Evolutionary conservation across 2,329 filamentous ascomycete species (phyloP), one percentile per base, ranked within the genome.

Genomic region (Fusarium pininemorale): DNA sequence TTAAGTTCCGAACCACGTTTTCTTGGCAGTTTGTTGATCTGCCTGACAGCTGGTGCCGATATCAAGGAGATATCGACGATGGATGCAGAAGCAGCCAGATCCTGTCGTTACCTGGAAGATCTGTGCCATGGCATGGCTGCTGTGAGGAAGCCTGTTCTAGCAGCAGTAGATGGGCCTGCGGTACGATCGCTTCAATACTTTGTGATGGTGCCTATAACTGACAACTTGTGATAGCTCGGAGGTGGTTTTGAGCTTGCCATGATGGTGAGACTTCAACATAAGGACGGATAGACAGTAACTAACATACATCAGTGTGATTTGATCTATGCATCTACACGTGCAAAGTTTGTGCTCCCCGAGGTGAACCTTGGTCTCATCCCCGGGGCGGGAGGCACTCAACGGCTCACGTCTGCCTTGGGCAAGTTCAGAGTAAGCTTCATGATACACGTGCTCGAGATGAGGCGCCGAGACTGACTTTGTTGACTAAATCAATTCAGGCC

Each of bases 231-330:
- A 45, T 54, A 85, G 83, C 80, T 87, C 30, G 84, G 85, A 45
- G 84, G 85, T 9, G 85, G 85, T 4, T 86, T 67, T 20, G 85
- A 87, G 69, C 76, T 87, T 57, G 84, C 83, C 4, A 78, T 87
- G 28, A 82, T 82, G 66, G 82, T 85, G 75, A 75, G 72, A 41
- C 51, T 32, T 16, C 26, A 12, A 38, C 42, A 38, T 12, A 53
- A 44, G 6, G 32, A 9, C 10, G 14, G 35, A 18, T 15, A 28
- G 6, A 20, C 26, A 42, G 16, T 22, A 57, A 15, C 41, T 66
- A 22, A 56, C 61, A 65, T 41, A n/a, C 45, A 35, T 14, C 60
- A 82, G 80, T 82, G 80, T 59, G 80, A 83, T 64, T 76, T 83
- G 54, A 81, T 84, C 38, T 79, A 79, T 64, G 77, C 80, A 35